Conservation (phyloP, 495 filamentous ascomycete genomes). For the Aspergillus cristatus region DNA sequence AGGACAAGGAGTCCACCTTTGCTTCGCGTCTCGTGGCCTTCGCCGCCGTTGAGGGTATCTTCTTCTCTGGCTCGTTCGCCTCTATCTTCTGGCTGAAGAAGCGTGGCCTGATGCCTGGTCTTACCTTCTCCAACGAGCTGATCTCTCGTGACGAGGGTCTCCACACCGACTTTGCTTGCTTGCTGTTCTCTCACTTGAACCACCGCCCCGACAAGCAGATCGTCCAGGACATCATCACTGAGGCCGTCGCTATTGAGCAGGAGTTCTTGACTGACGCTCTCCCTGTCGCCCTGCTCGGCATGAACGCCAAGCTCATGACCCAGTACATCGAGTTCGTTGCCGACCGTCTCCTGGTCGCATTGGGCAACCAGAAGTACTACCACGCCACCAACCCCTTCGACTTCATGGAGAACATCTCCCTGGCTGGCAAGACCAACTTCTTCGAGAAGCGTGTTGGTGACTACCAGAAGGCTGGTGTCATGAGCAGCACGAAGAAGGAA, state of each 20-base stretch:
- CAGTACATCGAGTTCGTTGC: slow-evolving; percentile 99
- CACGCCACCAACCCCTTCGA: slow-evolving; percentile 92
- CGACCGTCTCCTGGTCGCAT: slow-evolving; percentile 82
- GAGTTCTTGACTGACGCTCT: slow-evolving; percentile 97
- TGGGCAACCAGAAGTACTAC: slow-evolving; percentile 92
- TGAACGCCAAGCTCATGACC: slow-evolving; percentile 96
- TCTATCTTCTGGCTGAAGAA: slow-evolving; percentile 99
- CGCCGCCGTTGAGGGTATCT: slow-evolving; percentile 97
- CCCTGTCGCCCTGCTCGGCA: slow-evolving; percentile 84
- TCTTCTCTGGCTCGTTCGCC: slow-evolving; percentile 98
- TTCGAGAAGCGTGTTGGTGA: slow-evolving; percentile 99
- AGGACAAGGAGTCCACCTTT: slow-evolving; percentile 85
- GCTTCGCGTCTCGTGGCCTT: slow-evolving; percentile 94
- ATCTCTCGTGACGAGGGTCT: slow-evolving; percentile 99
- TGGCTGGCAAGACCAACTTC: slow-evolving; percentile 99
- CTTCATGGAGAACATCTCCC: slow-evolving; percentile 99
- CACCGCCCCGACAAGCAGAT: slow-evolving; percentile 74
- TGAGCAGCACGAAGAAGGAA: slow-evolving; percentile 83
- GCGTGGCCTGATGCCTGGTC: slow-evolving; percentile 95
- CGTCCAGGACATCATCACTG: slow-evolving; percentile 80
- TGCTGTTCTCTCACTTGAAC: slow-evolving; percentile 92
- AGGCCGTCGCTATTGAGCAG: slow-evolving; percentile 90
- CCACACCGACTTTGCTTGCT: slow-evolving; percentile 97
- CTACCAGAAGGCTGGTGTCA: slow-evolving; percentile 99
- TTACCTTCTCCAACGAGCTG: slow-evolving; percentile 98